phyloP scores from a whole-genome alignment of 176 grass and related monocot genomes.

The Bromus sterilis region DNA sequence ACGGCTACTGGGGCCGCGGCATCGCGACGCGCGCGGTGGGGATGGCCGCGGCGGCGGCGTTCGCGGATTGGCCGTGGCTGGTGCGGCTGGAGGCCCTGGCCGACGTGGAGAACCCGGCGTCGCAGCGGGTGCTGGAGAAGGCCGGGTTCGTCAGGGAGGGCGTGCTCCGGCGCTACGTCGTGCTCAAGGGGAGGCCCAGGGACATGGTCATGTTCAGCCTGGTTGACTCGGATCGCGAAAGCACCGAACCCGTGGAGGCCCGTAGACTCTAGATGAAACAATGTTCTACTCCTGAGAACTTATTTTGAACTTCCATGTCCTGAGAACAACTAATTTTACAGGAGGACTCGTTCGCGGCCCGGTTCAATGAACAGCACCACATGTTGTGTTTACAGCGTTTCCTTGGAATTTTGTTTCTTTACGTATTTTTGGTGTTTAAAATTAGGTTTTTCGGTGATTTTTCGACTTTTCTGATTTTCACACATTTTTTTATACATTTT shows the following conservation, averaged over 20 bases:
- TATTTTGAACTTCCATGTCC: background rate
- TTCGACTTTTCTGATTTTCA: too few species aligned
- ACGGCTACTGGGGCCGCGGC: conserved; percentile 56
- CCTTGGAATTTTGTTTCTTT: too few species aligned
- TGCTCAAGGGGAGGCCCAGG: conserved; percentile 52
- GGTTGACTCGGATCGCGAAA: background rate
- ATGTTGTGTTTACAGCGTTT: too few species aligned
- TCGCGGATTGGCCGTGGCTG: conserved; percentile 41
- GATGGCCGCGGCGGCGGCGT: conserved; percentile 8
- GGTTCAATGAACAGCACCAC: too few species aligned
- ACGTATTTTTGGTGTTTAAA: too few species aligned
- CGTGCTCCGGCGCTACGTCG: conserved; percentile 39
- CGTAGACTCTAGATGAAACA: too few species aligned
- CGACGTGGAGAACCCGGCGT: conserved; percentile 63
- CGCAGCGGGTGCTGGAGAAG: conserved; percentile 86
- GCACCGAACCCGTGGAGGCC: background rate
- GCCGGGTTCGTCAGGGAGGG: conserved; percentile 65
- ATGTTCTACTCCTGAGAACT: too few species aligned
- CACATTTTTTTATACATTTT: too few species aligned
- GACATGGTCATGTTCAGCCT: conserved; percentile 77
- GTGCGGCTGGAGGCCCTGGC: conserved; percentile 60
- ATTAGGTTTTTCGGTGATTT: too few species aligned
- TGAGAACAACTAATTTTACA: too few species aligned
- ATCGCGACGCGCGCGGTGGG: conserved; percentile 34
- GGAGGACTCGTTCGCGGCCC: too few species aligned